Evolutionary conservation across 192 early-diverging fungal species (phyloP), one percentile per base, ranked within the genome.

Genomic region (Coemansia sp.): DNA sequence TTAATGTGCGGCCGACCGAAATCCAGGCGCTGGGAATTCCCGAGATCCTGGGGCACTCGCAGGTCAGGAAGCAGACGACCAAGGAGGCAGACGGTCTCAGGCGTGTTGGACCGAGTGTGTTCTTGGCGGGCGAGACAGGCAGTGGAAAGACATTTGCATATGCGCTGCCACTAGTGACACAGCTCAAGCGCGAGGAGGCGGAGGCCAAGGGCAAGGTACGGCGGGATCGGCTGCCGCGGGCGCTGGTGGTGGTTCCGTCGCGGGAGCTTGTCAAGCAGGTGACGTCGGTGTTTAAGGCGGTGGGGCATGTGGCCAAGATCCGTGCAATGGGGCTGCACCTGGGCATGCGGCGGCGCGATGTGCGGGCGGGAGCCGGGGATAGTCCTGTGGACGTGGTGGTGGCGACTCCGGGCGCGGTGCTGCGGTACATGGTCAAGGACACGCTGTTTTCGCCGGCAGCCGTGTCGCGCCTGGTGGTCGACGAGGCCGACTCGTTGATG

Each of bases 401-500:
- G 2, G 74, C 83, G 4, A 98, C 92, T 1, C 94, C 94, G 2
- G 62, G 54, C 10, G 75, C 88, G 2, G 76, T 76, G n/a, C 57
- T 93, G 19, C 45, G 74, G 12, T 67, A 79, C 10, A 79, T 85
- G 47, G 11, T 76, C 4, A 54, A 73, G 8, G 57, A 82, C 18
- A 56, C 65, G 11, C 46, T 67, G 5, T n/a, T 97, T 9, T 74
- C 77, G n/a, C 67, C 92, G 0, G 57, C 69, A 4, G 76, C 81
- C 9, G 61, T 86, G 9, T 63, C 62, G 1, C 78, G 86, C 41
- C 43, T 98, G 3, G 82, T 95, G 2, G 79, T 98, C 6, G 94
- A 98, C 64, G 94, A 98, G 75, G 90, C 90, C 0, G 94, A 98
- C 63, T 87, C 91, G 1, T 70, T 98, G 75, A 88, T 96, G 71